Base-by-base conservation (phyloP, 805 yeast genomes). In the Wickerhamomyces subpelliculosus region DNA sequence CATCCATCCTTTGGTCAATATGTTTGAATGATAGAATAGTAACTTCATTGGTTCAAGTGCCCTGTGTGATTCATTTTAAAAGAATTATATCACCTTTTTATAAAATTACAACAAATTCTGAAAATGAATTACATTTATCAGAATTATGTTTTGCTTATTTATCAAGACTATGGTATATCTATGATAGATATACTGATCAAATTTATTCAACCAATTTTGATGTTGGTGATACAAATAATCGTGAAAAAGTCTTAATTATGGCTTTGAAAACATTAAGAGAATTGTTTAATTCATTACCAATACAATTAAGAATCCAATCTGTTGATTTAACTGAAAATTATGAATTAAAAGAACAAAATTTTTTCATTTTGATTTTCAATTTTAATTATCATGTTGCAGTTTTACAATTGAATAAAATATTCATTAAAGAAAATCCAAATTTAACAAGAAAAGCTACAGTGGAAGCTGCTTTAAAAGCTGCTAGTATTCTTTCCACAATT, bases 141-240 rank as follows among this genome's bases (percentile, higher is more conserved):
- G 65, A 60, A 23, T 27, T 52, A n/a, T 37, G 47, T 7, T 59
- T 59, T 23, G 47, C 60, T 12, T 56, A 49, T 28, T 37, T 39
- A 11, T 40, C 55, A 1, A 46, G 63, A 26, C 33, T 59, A 10
- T 55, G 57, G 57, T 60, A 60, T 37, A 54, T 58, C 4, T 44
- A 40, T 32, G 66, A 61, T 36, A 40, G 65, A 30, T 60, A 57
- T 34, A 46, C 53, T 23, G 66, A 61, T 43, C 65, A 61, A 39
- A 59, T 61, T 4, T 50, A 52, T 26, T 57, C 64, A 0, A 48
- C 49, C 13, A 51, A 49, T 25, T 54, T 55, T 34, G 65, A 61
- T 37, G 32, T 59, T 27, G 65, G 65, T 8, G 66, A 60, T 37
- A 54, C 58, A 1, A 52, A 46, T 25, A 54, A 58, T 35, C 38